Base-by-base conservation (phyloP, 2,329 filamentous ascomycete species). In the Fusarium armeniacum region DNA sequence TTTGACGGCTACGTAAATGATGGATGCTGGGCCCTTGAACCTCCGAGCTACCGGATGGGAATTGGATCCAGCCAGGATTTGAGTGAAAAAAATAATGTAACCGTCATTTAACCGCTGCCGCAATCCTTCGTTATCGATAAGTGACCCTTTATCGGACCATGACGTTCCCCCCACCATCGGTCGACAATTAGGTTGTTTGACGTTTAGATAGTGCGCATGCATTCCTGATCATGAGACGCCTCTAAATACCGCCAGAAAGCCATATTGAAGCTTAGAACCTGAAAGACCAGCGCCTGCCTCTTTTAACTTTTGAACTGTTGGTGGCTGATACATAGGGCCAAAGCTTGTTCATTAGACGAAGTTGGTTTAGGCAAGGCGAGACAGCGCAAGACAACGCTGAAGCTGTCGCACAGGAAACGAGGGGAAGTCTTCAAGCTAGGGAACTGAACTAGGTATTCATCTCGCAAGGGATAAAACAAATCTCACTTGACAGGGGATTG, bases 91-190 rank as follows among this genome's bases (percentile, higher is more conserved):
- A 24, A n/a, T 13, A 40, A 38, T 32, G 33, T 50, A 41, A 46
- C 71, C 71, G 71, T 26, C n/a, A 26, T 69, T 73, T 71, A 73
- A 26, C 71, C 71, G 71, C 18, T 15, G 49, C 26, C 22, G 40
- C n/a, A 30, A 33, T 35, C 8, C 2, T 26, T 18, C 8, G 11
- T 38, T 52, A 52, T 52, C 57, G 71, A 73, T 68, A 73, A 71
- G 60, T 49, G 22, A 16, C 35, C 67, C n/a, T 40, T 69, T 64
- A 70, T 70, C 62, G 22, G n/a, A 18, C 33, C 47, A 70, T 70
- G 63, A 70, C 51, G 54, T 56, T 55, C 44, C 44, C 47, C 67
- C 67, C 67, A 70, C 64, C 62, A 46, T 36, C 8, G 15, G 32
- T 46, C 8, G 16, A 18, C 26, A 30, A 30, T 11, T 30, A 44